Percentiles rank a stretch among this genome's conserved stretches.
Conservation (phyloP, 805 yeast genomes). For the Saccharomycopsis babjevae region DNA sequence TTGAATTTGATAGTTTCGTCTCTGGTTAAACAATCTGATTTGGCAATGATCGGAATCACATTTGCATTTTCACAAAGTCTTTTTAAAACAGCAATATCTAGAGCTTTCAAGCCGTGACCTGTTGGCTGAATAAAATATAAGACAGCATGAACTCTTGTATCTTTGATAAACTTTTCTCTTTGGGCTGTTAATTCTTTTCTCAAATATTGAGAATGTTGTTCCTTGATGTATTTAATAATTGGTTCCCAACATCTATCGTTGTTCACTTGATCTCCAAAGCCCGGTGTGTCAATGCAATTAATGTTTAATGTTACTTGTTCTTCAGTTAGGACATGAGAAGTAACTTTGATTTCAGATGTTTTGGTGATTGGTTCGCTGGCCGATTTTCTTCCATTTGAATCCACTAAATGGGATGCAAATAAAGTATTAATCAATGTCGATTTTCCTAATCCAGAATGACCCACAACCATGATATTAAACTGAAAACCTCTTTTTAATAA, state of each 20-base stretch:
- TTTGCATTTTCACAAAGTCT: conserved; percentile 83
- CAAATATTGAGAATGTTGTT: conserved; percentile 83
- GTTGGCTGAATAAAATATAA: conserved; percentile 87
- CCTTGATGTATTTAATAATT: conserved; percentile 84
- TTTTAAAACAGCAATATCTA: conserved; percentile 75
- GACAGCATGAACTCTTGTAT: conserved; percentile 89
- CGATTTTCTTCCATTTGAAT: conserved; percentile 60
- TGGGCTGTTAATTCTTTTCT: conserved; percentile 93
- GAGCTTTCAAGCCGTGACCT: conserved; percentile 70
- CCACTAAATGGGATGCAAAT: conserved; percentile 71
- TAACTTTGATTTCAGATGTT: conserved; percentile 74
- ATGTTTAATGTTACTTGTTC: conserved; percentile 79
- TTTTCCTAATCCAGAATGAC: conserved; percentile 89
- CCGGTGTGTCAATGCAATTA: conserved; percentile 93
- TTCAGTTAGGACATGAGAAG: conserved; percentile 64
- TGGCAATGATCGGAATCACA: conserved; percentile 92
- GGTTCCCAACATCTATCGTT: conserved; percentile 97
- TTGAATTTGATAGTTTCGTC: conserved; percentile 78
- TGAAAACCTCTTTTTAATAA: conserved; percentile 88
- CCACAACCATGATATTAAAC: conserved; percentile 90
- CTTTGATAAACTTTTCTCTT: conserved; percentile 60
- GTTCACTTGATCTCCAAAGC: conserved; percentile 94
- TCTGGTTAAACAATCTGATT: conserved; percentile 79
- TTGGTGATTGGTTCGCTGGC: conserved; percentile 44
- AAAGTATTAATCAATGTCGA: conserved; percentile 85